Evolutionary conservation across 305 asterid species (phyloP), one percentile per base, ranked within the genome.

Genomic region (Solanum chacoense): DNA sequence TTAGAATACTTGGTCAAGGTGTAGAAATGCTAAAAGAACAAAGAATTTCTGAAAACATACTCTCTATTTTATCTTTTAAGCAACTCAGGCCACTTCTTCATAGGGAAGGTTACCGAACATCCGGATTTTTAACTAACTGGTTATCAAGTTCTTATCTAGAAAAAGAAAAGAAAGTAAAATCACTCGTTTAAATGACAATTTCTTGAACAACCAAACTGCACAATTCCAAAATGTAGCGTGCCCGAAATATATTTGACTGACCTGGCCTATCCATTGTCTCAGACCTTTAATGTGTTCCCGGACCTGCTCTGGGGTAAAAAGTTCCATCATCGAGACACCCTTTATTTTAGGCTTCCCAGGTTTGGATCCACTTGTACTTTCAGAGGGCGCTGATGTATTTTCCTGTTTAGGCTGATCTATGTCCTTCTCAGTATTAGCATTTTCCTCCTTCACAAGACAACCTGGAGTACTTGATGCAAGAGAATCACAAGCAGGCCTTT

Each of bases 231-330:
- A 45, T 45, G 71, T 45, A 55, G 74, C 5, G 31, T 50, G 12
- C 1, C 29, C 40, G 4, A 22, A 79, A 71, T 59, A 84, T 55
- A 84, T 50, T 55, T 29, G 79, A 92, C 97, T 90, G 90, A 96
- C 99, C 99, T 98, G 99, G 91, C 99, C 99, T 85, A 98, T 91
- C 99, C 99, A 98, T 94, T 93, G 97, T 88, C 99, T 93, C 85
- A 98, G 98, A 90, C 99, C 97, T 89, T 63, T 86, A 90, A 96
- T 98, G 92, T 98, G 99, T 91, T 93, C 93, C 85, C 94, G 93
- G 89, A 96, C 98, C 92, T 95, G 96, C 89, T 95, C 99, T 63
- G 98, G 98, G 65, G 98, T 95, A 94, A 98, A 98, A 92, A 98
- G 89, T 89, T 98, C 99, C 67, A 94, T 97, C 98, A 98, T 90